These are phyloP conservation scores for Solanum bukasovii DNA, from an alignment of 257 asterid species.

Conservation along the genomic window DNA sequence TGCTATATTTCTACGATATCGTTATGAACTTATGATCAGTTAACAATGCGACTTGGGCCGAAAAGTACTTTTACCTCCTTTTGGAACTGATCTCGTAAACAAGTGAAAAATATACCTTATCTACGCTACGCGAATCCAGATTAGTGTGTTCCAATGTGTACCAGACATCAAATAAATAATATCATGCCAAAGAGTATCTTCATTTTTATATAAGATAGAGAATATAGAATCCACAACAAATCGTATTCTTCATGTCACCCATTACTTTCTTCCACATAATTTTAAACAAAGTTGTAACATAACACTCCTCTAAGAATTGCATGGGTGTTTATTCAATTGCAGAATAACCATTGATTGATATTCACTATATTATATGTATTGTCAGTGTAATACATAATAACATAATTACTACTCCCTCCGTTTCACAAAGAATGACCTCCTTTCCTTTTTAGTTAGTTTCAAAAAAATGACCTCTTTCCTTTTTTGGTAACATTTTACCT, in stretches of 20 bases:
- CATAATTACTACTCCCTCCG: too few species aligned
- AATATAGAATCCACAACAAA: neutral
- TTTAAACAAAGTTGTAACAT: too few species aligned
- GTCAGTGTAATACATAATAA: neutral
- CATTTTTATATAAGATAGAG: too few species aligned
- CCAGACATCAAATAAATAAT: too few species aligned
- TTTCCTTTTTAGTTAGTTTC: too few species aligned
- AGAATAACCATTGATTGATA: neutral
- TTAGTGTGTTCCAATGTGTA: too few species aligned
- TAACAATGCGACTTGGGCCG: neutral
- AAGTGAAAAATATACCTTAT: too few species aligned
- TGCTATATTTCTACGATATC: neutral
- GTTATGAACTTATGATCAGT: neutral
- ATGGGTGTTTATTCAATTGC: neutral
- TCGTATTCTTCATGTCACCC: neutral
- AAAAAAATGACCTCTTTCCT: too few species aligned
- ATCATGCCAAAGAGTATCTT: neutral
- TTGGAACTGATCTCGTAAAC: neutral
- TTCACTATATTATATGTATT: neutral
- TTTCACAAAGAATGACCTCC: too few species aligned
- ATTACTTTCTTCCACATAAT: neutral
- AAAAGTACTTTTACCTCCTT: neutral
- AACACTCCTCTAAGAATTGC: neutral
- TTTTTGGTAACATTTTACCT: too few species aligned
- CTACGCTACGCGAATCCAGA: fast-evolving